Percentiles rank a stretch among this genome's conserved stretches.
Evolutionary conservation across 768 basidiomycete genomes (phyloP).

Genomic region (Mycena capillaripes): DNA sequence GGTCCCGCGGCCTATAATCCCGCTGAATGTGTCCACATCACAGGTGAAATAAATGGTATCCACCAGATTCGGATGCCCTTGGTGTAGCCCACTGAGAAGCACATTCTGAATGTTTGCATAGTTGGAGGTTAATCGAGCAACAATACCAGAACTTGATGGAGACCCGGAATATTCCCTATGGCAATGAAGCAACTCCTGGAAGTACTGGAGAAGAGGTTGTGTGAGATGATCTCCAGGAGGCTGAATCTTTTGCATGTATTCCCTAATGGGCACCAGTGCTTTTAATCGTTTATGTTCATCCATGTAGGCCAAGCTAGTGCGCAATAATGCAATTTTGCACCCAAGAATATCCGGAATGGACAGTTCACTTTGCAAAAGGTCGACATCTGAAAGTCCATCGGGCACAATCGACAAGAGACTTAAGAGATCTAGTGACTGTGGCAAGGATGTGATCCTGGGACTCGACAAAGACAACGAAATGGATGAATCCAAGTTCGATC

Average conservation of each 20-base stretch:
- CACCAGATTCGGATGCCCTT: background rate
- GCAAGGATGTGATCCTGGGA: background rate
- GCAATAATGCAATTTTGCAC: slow-evolving; percentile 2
- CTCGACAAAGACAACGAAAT: slow-evolving; percentile 7
- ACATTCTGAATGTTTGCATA: background rate
- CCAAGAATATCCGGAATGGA: background rate
- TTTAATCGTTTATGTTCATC: background rate
- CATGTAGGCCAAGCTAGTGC: slow-evolving; percentile 2
- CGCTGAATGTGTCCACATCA: background rate
- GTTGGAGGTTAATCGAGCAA: background rate
- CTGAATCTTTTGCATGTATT: too few species aligned
- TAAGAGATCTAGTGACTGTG: background rate
- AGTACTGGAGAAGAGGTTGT: background rate
- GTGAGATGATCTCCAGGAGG: background rate
- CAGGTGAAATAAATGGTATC: background rate
- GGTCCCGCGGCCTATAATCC: too few species aligned
- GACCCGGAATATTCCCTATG: background rate
- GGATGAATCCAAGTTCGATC: too few species aligned
- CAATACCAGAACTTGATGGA: background rate
- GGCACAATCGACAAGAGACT: slow-evolving; percentile 17
- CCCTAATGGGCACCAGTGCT: background rate
- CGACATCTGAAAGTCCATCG: slow-evolving; percentile 10
- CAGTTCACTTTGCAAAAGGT: background rate
- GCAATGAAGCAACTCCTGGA: background rate
- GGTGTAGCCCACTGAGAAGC: background rate